These are phyloP conservation scores for Fusarium sublunatum DNA, from an alignment of 2,329 filamentous ascomycete species.

Conservation along the genomic window DNA sequence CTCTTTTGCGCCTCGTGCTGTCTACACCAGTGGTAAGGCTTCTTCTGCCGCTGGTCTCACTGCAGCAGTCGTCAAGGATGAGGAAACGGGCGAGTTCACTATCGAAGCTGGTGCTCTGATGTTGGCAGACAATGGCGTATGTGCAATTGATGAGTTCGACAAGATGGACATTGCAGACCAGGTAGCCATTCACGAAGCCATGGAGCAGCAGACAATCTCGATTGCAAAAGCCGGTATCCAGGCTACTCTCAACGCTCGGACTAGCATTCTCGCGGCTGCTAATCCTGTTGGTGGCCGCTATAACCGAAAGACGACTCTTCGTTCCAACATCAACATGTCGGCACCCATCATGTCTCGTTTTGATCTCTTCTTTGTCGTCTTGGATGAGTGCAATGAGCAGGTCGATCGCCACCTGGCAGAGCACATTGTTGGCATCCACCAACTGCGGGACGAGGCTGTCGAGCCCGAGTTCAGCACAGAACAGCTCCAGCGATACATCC, in stretches of 20 bases:
- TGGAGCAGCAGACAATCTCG: slow-evolving; percentile 99
- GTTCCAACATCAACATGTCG: slow-evolving; percentile 97
- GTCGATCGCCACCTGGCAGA: slow-evolving; percentile 91
- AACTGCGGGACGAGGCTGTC: slow-evolving; percentile 90
- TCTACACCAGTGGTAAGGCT: slow-evolving; percentile 97
- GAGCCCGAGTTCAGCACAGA: slow-evolving; percentile 95
- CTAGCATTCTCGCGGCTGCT: slow-evolving; percentile 93
- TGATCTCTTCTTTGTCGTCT: slow-evolving; percentile 96
- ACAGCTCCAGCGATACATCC: slow-evolving; percentile 95
- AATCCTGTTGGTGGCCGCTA: slow-evolving; percentile 98
- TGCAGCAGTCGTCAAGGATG: slow-evolving; percentile 95
- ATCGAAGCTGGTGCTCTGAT: slow-evolving; percentile 98
- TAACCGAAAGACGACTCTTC: slow-evolving; percentile 92
- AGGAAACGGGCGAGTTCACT: slow-evolving; percentile 98
- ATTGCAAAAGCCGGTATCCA: slow-evolving; percentile 99
- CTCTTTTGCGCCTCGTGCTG: slow-evolving; percentile 93
- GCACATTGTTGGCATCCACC: slow-evolving; percentile 95
- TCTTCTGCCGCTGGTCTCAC: slow-evolving; percentile 98
- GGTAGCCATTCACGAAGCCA: slow-evolving; percentile 99
- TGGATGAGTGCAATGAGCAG: slow-evolving; percentile 94
- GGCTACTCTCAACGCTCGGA: slow-evolving; percentile 94
- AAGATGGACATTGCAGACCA: slow-evolving; percentile 99
- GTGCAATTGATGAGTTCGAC: slow-evolving; percentile 98
- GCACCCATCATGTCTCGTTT: slow-evolving; percentile 99
- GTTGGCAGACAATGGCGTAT: slow-evolving; percentile 96